A percentile compares a stretch with the other conserved stretches of the same genome.
Conservation (phyloP, 163 green algal genomes). For the Prototheca wickerhamii region DNA sequence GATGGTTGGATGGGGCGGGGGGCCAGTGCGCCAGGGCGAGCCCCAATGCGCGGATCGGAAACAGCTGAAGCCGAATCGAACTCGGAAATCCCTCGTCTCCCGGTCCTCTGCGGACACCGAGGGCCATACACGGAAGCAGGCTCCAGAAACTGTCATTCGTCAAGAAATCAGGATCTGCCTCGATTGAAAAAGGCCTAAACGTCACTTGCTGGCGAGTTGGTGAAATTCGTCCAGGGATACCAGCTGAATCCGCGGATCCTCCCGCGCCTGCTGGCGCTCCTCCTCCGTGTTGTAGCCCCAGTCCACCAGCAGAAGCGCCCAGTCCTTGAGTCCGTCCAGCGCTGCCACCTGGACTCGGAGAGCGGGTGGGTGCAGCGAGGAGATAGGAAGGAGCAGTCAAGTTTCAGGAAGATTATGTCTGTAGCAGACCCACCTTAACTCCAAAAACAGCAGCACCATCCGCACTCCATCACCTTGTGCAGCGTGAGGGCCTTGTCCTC, state of each 20-base stretch:
- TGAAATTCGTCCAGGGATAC: constrained; percentile 49
- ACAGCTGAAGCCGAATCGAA: too few relatives aligned
- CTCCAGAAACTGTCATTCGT: too few relatives aligned
- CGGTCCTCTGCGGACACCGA: too few relatives aligned
- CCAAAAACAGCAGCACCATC: background rate
- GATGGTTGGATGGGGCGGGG: too few relatives aligned
- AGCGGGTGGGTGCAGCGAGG: background rate
- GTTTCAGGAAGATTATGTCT: too few relatives aligned
- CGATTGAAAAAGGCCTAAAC: too few relatives aligned
- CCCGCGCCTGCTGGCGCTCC: constrained; percentile 48
- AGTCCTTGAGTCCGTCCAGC: constrained; percentile 45
- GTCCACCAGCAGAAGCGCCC: constrained; percentile 87
- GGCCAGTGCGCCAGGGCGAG: too few relatives aligned
- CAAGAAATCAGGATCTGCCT: too few relatives aligned
- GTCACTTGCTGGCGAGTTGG: background rate
- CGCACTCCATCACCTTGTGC: constrained; percentile 59
- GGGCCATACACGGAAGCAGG: too few relatives aligned
- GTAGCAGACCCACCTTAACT: too few relatives aligned
- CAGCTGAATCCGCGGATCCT: constrained; percentile 55
- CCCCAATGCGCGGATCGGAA: too few relatives aligned
- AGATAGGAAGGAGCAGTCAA: background rate
- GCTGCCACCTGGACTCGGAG: constrained; percentile 46
- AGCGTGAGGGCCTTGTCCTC: constrained; percentile 83
- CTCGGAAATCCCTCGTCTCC: too few relatives aligned
- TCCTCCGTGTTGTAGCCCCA: constrained; percentile 88